Conservation (phyloP, 2,329 filamentous ascomycete species). For the Amauroascus niger region DNA sequence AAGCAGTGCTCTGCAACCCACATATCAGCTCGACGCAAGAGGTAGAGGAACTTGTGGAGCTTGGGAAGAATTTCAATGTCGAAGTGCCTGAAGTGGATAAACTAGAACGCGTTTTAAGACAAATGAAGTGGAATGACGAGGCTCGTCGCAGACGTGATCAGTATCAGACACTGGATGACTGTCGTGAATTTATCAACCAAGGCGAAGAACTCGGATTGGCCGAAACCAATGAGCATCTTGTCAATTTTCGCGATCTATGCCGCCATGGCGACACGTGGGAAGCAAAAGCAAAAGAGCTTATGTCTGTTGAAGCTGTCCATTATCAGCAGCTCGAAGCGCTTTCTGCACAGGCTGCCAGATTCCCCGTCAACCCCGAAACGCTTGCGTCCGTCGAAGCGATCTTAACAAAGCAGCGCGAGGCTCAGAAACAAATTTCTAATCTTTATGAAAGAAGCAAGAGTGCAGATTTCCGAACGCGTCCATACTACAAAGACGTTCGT, state of each 20-base stretch:
- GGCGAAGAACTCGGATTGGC: constrained; percentile 69
- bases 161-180: constrained; percentile 65
- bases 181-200: constrained; percentile 66
- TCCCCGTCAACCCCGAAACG: constrained; percentile 76
- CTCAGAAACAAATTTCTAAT: constrained; percentile 75
- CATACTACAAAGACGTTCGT: constrained; percentile 80
- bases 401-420: constrained; percentile 88
- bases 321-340: constrained; percentile 91
- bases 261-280: constrained; percentile 79
- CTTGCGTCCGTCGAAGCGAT: constrained; percentile 79
- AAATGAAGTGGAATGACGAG: constrained; percentile 79
- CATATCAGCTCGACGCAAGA: constrained; percentile 55
- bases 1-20: constrained; percentile 58
- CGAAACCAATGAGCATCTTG: constrained; percentile 68
- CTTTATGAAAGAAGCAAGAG: constrained; percentile 70
- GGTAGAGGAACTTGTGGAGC: constrained; percentile 85
- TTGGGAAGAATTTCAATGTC: constrained; percentile 79
- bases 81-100: constrained; percentile 81
- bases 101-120: constrained; percentile 68
- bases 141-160: constrained; percentile 58
- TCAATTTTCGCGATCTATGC: constrained; percentile 65
- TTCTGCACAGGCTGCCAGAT: constrained; percentile 65
- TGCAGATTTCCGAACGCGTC: constrained; percentile 65
- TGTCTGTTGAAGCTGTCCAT: constrained; percentile 82
- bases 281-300: constrained; percentile 80